phyloP scores from a whole-genome alignment of 2,329 filamentous ascomycete species.

The Elsinoe australis region DNA sequence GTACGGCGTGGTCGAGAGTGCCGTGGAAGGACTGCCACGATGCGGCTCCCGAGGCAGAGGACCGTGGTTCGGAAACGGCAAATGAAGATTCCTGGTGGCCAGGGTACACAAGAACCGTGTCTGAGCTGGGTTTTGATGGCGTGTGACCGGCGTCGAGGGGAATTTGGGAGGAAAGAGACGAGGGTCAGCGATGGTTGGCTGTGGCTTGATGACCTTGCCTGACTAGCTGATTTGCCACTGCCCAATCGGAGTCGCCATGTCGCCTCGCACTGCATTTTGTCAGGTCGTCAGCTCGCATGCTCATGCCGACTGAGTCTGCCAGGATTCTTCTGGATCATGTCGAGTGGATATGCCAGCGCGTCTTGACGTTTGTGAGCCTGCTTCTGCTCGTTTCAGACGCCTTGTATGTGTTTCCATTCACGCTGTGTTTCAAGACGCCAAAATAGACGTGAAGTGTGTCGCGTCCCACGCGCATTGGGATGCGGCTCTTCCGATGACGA shows the following conservation, averaged over 20 bases:
- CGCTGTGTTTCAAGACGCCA: constrained; percentile 11
- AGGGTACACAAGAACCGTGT: constrained; percentile 2
- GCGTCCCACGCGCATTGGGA: neutral
- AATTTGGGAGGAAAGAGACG: neutral
- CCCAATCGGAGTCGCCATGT: constrained; percentile 14
- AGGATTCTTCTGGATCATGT: neutral
- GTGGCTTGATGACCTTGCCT: constrained; percentile 8
- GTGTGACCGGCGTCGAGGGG: constrained; percentile 4
- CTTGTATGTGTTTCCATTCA: constrained; percentile 8
- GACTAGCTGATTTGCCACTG: neutral
- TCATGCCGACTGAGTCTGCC: constrained; percentile 7
- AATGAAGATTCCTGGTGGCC: neutral
- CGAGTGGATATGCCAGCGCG: constrained; percentile 13
- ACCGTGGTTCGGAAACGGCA: constrained; percentile 15
- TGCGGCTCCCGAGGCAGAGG: constrained; percentile 8
- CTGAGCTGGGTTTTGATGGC: constrained; percentile 1
- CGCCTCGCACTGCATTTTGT: constrained; percentile 15
- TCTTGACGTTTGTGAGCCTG: neutral
- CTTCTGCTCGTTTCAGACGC: neutral
- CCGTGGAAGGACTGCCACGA: constrained; percentile 9
- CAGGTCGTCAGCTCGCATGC: constrained; percentile 9
- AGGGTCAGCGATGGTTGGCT: constrained; percentile 13
- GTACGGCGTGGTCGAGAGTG: constrained; percentile 14
- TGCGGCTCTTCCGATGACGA: neutral
- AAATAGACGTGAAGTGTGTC: constrained; percentile 7